A percentile compares a stretch with the other conserved stretches of the same genome.
Evolutionary conservation across 2,329 filamentous ascomycete species (phyloP).

Genomic region (Colletotrichum sp.): DNA sequence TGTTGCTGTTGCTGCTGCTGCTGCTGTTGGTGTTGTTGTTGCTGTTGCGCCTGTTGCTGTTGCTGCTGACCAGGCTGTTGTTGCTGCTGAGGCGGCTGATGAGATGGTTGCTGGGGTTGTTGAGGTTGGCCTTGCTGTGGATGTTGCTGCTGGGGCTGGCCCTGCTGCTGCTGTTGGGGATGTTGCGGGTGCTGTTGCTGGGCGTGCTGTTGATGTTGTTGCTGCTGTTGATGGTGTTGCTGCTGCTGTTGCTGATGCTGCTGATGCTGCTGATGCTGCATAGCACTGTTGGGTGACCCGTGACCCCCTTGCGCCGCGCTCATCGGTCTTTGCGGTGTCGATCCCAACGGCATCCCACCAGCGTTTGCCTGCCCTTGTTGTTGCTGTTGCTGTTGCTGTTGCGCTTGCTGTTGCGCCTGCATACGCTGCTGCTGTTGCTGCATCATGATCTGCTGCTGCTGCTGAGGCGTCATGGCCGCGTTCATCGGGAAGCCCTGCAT

Average conservation of each 20-base stretch:
- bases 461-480: slow-evolving; percentile 50
- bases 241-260: slow-evolving; percentile 33
- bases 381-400: slow-evolving; percentile 38
- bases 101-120: slow-evolving; percentile 29
- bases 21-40: slow-evolving; percentile 29
- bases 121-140: slow-evolving; percentile 31
- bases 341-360: slow-evolving; percentile 28
- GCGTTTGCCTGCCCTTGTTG: slow-evolving; percentile 36
- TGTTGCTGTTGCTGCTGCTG: slow-evolving; percentile 6
- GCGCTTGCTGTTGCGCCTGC: slow-evolving; percentile 35
- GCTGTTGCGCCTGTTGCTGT: slow-evolving; percentile 41
- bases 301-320: slow-evolving; percentile 28
- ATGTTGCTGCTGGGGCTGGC: slow-evolving; percentile 29
- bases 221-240: slow-evolving; percentile 34
- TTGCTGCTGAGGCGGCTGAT: slow-evolving; percentile 32
- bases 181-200: slow-evolving; percentile 31
- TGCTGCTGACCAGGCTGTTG: slow-evolving; percentile 39
- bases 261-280: slow-evolving; percentile 33
- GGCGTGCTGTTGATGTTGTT: slow-evolving; percentile 43
- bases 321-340: slow-evolving; percentile 33
- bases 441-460: slow-evolving; percentile 29
- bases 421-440: slow-evolving; percentile 36
- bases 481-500: slow-evolving; percentile 61
- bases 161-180: slow-evolving; percentile 29
- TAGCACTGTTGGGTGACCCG: slow-evolving; percentile 38